Evolutionary conservation across 2,329 filamentous ascomycete genomes (phyloP), one percentile per base, ranked within the genome.

Genomic region (Epichloe baconii): DNA sequence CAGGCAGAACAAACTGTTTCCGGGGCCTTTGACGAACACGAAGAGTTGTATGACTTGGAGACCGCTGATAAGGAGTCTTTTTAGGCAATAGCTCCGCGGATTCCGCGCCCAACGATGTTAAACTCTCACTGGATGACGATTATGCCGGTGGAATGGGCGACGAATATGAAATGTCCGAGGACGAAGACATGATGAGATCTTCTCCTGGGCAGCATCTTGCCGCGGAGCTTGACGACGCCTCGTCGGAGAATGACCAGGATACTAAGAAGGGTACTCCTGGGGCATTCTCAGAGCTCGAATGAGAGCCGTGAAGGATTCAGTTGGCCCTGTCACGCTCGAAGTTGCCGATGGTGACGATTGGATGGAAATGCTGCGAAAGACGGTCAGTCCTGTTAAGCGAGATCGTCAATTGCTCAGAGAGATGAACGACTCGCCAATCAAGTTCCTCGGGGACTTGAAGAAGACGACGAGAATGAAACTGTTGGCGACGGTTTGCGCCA

Each of bases 321-420:
- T 69, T 54, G 78, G 77, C 31, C 80, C 81, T 23, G 64, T 76
- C 23, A 79, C 75, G 57, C 70, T 80, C 49, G 78, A 82, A 56
- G 78, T 85, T 53, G 73, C 78, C 37, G 77, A 79, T 56, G 86
- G 84, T 50, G 87, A 90, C 53, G 86, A 95, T 64, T 98, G 93
- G 93, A 85, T 89, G 58, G 86, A 93, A 59, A 90, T 96, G 71
- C 76, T 98, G 56, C 87, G 89, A 65, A 89, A 89, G 58, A 97
- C 93, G 5, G 88, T 97, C 59, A 95, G 88, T 62, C 91, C 93
- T 5, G 83, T 87, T 63, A 97, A 97, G 72, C 85, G 93, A 62
- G 86, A 96, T 70, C 86, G 91, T 53, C 84, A 83, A 31, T 73
- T 93, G 36, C 75, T 83, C 41, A 76, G 74, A 59, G 76, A 74